phyloP scores from a whole-genome alignment of 2,329 filamentous ascomycete genomes.

The Metarhizium rileyi region DNA sequence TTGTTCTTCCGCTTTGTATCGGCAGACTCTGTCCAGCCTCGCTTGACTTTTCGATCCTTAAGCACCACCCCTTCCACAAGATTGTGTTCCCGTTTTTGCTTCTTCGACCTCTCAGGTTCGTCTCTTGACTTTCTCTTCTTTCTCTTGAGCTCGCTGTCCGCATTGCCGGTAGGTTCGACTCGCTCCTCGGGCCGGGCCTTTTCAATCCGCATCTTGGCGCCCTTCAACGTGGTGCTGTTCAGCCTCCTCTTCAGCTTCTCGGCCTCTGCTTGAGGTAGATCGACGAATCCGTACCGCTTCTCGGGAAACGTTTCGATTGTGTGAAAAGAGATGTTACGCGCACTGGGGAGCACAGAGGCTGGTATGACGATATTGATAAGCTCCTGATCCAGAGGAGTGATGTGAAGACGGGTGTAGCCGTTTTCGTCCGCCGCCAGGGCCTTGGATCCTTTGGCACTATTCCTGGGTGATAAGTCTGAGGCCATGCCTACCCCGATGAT shows the following conservation, averaged over 20 bases:
- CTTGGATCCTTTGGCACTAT: not conserved
- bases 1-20: slow-evolving; percentile 38
- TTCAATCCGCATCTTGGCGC: slow-evolving; percentile 76
- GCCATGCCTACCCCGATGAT: slow-evolving; percentile 1
- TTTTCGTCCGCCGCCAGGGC: slow-evolving; percentile 2
- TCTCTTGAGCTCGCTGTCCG: slow-evolving; percentile 18
- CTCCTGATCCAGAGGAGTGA: slow-evolving; percentile 71
- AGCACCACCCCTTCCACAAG: slow-evolving; percentile 60
- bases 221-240: slow-evolving; percentile 76
- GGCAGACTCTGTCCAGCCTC: slow-evolving; percentile 73
- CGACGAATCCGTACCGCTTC: slow-evolving; percentile 80
- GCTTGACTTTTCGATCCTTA: slow-evolving; percentile 68
- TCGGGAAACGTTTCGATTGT: slow-evolving; percentile 80
- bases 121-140: slow-evolving; percentile 23
- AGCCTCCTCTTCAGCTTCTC: slow-evolving; percentile 89
- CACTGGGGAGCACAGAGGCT: slow-evolving; percentile 52
- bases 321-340: slow-evolving; percentile 83
- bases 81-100: slow-evolving; percentile 41
- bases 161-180: slow-evolving; percentile 23
- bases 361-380: slow-evolving; percentile 66
- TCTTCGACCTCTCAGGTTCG: slow-evolving; percentile 28
- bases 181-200: slow-evolving; percentile 54
- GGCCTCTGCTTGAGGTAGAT: slow-evolving; percentile 70
- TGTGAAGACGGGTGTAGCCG: slow-evolving; percentile 53
- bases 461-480: not conserved